Base-by-base conservation (phyloP, 768 basidiomycete species). In the Peribolospora baueri region DNA sequence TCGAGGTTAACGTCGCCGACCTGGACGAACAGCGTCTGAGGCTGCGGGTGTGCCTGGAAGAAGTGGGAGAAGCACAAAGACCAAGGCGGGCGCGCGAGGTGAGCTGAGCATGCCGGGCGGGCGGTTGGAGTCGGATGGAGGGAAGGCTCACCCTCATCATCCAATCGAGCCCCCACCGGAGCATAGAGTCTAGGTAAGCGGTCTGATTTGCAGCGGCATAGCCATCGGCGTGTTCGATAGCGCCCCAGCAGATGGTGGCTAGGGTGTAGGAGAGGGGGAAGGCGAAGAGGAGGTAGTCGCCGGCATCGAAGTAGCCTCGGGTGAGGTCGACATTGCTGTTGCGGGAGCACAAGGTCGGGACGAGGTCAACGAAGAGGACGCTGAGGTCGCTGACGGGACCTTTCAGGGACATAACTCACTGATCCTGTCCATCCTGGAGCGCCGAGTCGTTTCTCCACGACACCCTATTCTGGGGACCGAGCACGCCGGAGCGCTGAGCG, bases 231-330 rank as follows among this genome's bases (percentile, higher is more conserved):
- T 75, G 82, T 61, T 86, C 83, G 41, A 78, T 75, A 9, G 80
- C 87, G 36, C 84, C 84, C 90, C 90, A 93, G 61, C 85, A 85
- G 50, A 85, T 72, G 0, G 83, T 84, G 74, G 80, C 84, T 14
- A 90, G 68, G 0, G 82, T 76, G 62, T 81, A 84, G n/a, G 79
- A 77, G 81, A 84, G 60, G 14, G 37, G 43, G 51, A 52, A 54
- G 51, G 49, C 46, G 57, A 50, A 51, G 36, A 38, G 54, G 48
- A 53, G 6, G 47, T 57, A 61, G 70, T 62, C 83, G 70, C 87
- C 87, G 57, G 88, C 86, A 71, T 91, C 88, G 64, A 84, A 90
- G 65, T 81, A 91, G 5, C 88, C 90, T 65, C 86, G 85, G 41
- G 73, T 77, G 53, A 93, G 68, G 65, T 95, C 82, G 25, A 25